phyloP scores from a whole-genome alignment of 2,329 filamentous ascomycete genomes.

The Colletotrichum phormii region DNA sequence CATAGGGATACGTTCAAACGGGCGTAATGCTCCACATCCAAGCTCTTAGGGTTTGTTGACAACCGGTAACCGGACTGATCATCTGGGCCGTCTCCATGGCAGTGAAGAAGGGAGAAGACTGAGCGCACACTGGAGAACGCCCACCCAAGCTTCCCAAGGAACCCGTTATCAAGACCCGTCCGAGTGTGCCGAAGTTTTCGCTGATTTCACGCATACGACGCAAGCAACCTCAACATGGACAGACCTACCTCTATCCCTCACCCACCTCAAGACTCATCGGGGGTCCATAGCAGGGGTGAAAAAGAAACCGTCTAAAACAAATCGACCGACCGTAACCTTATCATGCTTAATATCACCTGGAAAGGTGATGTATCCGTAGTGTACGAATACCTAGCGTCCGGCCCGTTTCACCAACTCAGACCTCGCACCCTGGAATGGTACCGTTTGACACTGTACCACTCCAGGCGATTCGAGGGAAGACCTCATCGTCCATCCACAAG shows the following conservation, averaged over 20 bases:
- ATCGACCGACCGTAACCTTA: neutral
- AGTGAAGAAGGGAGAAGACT: neutral
- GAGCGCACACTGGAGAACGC: neutral
- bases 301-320: neutral
- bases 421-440: neutral
- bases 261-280: neutral
- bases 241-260: neutral
- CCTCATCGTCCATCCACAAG: neutral
- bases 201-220: neutral
- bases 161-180: neutral
- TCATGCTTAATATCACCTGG: constrained; percentile 17
- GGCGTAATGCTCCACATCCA: neutral
- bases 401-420: neutral
- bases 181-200: neutral
- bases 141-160: neutral
- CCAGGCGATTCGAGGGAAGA: neutral
- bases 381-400: neutral
- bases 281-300: neutral
- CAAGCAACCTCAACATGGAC: neutral
- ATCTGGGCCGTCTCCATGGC: neutral
- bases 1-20: neutral
- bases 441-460: neutral
- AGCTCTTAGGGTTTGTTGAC: neutral
- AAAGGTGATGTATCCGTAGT: neutral
- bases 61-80: neutral